Conservation (phyloP, 169 alveolate genomes). For the Blepharisma undulans region DNA sequence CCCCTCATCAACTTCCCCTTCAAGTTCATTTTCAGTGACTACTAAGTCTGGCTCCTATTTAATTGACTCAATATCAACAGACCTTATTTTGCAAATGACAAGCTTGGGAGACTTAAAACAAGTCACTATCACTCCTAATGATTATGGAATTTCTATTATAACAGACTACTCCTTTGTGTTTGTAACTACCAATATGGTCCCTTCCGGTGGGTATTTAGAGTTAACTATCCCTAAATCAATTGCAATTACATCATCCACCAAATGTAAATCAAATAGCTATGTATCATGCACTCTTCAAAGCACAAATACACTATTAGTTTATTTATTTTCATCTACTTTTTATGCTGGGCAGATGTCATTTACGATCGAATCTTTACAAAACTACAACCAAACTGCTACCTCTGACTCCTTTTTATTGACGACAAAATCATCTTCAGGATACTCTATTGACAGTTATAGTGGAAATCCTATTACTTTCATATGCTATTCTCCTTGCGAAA, state of each 20-base stretch:
- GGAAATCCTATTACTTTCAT: neutral
- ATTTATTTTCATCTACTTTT: neutral
- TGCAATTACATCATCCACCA: neutral
- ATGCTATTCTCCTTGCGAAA: conserved; percentile 6
- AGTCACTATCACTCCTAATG: neutral
- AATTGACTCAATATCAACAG: conserved; percentile 13
- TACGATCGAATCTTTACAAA: neutral
- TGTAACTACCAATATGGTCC: neutral
- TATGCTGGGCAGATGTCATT: neutral
- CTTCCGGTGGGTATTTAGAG: conserved; percentile 8
- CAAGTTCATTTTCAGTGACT: conserved; percentile 8
- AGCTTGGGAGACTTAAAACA: conserved; percentile 9
- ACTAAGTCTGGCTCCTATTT: neutral
- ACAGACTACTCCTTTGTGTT: neutral
- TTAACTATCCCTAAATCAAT: neutral
- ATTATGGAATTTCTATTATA: neutral
- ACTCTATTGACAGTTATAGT: conserved; percentile 4
- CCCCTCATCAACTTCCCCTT: conserved; percentile 21
- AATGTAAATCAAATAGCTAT: neutral
- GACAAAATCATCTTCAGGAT: neutral
- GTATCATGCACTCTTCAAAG: neutral
- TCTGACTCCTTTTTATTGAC: neutral
- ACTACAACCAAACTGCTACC: neutral
- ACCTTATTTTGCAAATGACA: neutral
- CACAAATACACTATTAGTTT: neutral